Evolutionary conservation across 179 eudicot genomes (phyloP).

Genomic region (Corrigiola litoralis): DNA sequence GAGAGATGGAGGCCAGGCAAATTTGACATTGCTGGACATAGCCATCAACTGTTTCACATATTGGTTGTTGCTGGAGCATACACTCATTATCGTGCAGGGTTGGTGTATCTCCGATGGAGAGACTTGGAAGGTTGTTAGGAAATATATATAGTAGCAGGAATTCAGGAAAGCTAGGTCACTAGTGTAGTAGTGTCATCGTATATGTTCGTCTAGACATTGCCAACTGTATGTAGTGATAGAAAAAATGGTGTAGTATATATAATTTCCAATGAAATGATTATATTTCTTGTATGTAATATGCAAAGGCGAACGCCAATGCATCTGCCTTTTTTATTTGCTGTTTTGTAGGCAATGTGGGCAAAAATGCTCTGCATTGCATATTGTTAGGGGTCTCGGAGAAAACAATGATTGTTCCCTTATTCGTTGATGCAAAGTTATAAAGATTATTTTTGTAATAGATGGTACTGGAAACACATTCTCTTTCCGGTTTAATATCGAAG

Average conservation of each 20-base stretch:
- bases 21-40: slow-evolving; percentile 91
- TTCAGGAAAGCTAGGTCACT: background rate
- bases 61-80: slow-evolving; percentile 92
- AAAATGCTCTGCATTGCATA: background rate
- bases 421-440: background rate
- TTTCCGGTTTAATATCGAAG: no score
- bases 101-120: slow-evolving; percentile 88
- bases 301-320: background rate
- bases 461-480: no score
- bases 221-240: slow-evolving; percentile 12
- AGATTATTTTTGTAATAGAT: no score
- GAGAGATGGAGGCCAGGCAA: slow-evolving; percentile 98
- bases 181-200: background rate
- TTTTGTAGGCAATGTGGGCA: background rate
- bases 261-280: background rate
- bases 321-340: no score
- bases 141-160: background rate
- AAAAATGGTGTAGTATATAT: slow-evolving; percentile 2
- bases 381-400: background rate
- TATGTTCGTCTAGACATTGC: slow-evolving; percentile 4
- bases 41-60: slow-evolving; percentile 89
- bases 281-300: background rate
- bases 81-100: slow-evolving; percentile 84
- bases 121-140: slow-evolving; percentile 77
- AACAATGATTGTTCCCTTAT: background rate